phyloP scores from a whole-genome alignment of 2,329 filamentous ascomycete species.

The Macroventuria anomochaeta region DNA sequence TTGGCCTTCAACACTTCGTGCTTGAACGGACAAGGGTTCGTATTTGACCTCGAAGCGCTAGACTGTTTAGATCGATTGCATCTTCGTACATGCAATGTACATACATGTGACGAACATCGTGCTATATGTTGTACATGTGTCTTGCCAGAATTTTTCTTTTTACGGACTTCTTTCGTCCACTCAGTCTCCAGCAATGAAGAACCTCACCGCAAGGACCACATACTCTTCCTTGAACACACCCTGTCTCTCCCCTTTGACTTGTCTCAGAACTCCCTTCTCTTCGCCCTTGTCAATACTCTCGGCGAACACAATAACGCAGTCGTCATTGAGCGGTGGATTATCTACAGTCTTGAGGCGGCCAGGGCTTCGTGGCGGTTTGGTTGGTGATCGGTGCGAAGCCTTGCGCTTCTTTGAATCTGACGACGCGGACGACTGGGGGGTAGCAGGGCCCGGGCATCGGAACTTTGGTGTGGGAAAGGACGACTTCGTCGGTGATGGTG shows the following conservation, averaged over 20 bases:
- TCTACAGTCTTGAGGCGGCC: constrained; percentile 31
- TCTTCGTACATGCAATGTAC: no score
- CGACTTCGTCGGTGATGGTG: background rate
- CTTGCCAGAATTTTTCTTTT: no score
- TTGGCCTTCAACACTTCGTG: no score
- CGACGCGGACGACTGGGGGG: constrained; percentile 1
- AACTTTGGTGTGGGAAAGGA: background rate
- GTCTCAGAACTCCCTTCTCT: constrained; percentile 42
- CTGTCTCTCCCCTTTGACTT: constrained; percentile 48
- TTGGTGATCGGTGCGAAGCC: background rate
- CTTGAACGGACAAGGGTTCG: no score
- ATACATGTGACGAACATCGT: no score
- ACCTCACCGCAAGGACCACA: constrained; percentile 52
- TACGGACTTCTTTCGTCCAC: background rate
- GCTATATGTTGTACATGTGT: no score
- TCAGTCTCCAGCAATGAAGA: constrained; percentile 26
- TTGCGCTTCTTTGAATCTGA: constrained; percentile 24
- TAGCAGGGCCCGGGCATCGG: background rate
- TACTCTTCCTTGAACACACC: constrained; percentile 52
- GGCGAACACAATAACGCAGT: constrained; percentile 48
- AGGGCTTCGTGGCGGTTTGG: constrained; percentile 16
- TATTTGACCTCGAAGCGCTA: no score
- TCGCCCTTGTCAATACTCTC: constrained; percentile 23
- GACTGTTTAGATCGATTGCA: no score
- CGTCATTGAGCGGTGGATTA: constrained; percentile 39